These are phyloP conservation scores for Acer yangbiense DNA, from an alignment of 345 rosid genomes.

Conservation along the genomic window DNA sequence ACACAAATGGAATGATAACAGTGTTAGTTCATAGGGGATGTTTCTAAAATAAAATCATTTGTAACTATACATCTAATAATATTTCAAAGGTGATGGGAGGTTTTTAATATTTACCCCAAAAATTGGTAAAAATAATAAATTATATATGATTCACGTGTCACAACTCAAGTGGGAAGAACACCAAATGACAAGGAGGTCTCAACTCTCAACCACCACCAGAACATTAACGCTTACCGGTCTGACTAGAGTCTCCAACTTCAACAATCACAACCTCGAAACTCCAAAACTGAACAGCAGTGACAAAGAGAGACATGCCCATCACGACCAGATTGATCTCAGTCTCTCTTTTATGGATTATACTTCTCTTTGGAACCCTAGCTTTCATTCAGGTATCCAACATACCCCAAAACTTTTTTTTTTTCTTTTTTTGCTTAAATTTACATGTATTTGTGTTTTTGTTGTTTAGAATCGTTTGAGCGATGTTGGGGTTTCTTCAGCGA, in stretches of 20 bases:
- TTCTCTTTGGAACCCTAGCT: constrained; percentile 64
- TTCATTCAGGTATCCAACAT: constrained; percentile 59
- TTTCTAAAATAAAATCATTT: too few species aligned
- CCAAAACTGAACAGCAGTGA: background rate
- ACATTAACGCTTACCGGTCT: background rate
- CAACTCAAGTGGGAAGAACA: background rate
- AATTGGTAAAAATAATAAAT: too few species aligned
- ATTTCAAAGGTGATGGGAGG: too few species aligned
- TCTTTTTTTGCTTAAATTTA: background rate
- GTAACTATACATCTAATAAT: too few species aligned
- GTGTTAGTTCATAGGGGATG: too few species aligned
- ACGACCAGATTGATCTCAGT: constrained; percentile 49
- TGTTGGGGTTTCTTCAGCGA: constrained; percentile 44
- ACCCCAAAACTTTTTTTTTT: background rate
- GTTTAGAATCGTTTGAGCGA: constrained; percentile 58
- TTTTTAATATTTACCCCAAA: too few species aligned
- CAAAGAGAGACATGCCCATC: constrained; percentile 47
- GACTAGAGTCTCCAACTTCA: background rate
- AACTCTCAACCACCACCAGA: background rate
- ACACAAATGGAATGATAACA: too few species aligned
- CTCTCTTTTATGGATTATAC: constrained; percentile 55
- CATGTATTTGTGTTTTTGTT: background rate
- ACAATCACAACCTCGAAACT: background rate
- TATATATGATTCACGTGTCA: background rate
- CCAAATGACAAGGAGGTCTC: background rate